These are phyloP conservation scores for Pseudoturritis turrita DNA, from an alignment of 345 rosid genomes.

Conservation along the genomic window DNA sequence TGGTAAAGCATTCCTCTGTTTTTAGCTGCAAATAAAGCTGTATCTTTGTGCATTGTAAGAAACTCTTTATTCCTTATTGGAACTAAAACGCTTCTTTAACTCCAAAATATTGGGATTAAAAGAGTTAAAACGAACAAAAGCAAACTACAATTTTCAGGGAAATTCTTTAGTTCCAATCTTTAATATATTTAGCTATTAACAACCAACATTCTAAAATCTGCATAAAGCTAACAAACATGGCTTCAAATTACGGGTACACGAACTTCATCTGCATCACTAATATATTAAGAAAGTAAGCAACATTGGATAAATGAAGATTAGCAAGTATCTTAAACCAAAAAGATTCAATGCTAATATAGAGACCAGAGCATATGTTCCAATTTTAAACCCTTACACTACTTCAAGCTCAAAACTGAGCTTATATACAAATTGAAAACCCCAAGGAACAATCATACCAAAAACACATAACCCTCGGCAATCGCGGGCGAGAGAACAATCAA, in stretches of 20 bases:
- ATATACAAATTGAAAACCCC: no score
- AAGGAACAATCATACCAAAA: background rate
- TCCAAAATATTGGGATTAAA: no score
- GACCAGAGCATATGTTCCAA: background rate
- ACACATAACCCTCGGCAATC: background rate
- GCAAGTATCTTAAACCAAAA: background rate
- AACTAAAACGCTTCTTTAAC: no score
- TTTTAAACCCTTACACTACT: background rate
- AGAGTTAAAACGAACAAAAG: no score
- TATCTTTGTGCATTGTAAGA: no score
- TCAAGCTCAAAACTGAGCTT: background rate
- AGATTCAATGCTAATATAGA: background rate
- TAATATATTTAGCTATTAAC: no score
- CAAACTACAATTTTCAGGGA: background rate
- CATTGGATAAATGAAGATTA: background rate
- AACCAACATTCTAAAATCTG: background rate
- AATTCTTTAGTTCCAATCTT: background rate
- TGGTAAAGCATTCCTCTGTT: constrained; percentile 1
- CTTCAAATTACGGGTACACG: background rate
- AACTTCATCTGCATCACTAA: background rate
- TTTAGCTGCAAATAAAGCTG: background rate
- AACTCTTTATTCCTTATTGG: no score
- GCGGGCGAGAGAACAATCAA: background rate
- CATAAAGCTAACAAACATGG: background rate
- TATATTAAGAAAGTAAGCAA: background rate